Evolutionary conservation across 805 yeast genomes (phyloP).

Genomic region (Saccharomyces mikatae): DNA sequence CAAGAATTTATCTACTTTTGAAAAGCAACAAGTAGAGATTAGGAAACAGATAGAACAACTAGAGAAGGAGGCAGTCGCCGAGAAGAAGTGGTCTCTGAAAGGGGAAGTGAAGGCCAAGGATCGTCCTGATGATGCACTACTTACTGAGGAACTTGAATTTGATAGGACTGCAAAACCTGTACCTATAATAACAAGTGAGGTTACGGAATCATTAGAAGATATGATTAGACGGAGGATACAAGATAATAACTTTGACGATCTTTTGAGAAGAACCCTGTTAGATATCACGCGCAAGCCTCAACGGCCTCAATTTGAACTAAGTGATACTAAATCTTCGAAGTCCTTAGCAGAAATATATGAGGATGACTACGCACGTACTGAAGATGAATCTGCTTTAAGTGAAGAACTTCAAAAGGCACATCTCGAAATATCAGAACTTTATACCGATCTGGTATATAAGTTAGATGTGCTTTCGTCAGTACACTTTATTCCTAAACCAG

Average conservation of each 20-base stretch:
- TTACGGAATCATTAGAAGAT: conserved; percentile 81
- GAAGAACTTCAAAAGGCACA: conserved; percentile 69
- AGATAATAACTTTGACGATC: conserved; percentile 72
- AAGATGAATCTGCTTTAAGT: conserved; percentile 40
- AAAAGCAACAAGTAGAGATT: conserved; percentile 70
- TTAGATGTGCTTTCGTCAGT: conserved; percentile 91
- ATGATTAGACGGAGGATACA: conserved; percentile 76
- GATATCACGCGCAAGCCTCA: conserved; percentile 52
- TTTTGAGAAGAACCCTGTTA: conserved; percentile 62
- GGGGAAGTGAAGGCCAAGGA: conserved; percentile 83
- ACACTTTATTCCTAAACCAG: conserved; percentile 86
- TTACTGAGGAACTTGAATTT: conserved; percentile 77
- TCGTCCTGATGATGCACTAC: conserved; percentile 76
- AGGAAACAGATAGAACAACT: conserved; percentile 69
- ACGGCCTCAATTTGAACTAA: conserved; percentile 51
- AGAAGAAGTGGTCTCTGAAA: conserved; percentile 86
- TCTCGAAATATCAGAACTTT: conserved; percentile 64
- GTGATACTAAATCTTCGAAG: conserved; percentile 76
- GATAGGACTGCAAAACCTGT: conserved; percentile 94
- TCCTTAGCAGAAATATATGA: conserved; percentile 90
- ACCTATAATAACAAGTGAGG: conserved; percentile 85
- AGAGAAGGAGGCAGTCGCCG: conserved; percentile 83
- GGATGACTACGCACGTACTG: conserved; percentile 61
- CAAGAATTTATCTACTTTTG: conserved; percentile 56
- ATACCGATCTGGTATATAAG: conserved; percentile 53